These are phyloP conservation scores for Butyriboletus loyo DNA, from an alignment of 768 basidiomycete species.

Conservation along the genomic window DNA sequence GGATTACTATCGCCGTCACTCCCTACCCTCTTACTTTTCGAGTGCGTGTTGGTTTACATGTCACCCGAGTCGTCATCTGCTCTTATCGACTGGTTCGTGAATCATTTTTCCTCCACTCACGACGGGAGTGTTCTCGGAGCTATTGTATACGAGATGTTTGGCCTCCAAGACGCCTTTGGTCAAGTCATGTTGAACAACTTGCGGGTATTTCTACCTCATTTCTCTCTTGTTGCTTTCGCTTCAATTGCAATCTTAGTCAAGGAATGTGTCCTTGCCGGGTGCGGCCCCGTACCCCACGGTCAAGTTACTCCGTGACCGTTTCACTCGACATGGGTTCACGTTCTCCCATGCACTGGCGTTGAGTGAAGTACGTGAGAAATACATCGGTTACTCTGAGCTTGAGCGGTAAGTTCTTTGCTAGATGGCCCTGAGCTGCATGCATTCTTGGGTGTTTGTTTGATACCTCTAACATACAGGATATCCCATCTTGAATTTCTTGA, in stretches of 20 bases:
- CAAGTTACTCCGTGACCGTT: conserved; percentile 53
- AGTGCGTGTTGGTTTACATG: conserved; percentile 93
- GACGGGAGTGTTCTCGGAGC: conserved; percentile 40
- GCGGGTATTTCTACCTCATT: conserved; percentile 45
- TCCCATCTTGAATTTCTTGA: conserved; percentile 82
- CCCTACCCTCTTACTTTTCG: conserved; percentile 86
- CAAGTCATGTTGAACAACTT: conserved; percentile 89
- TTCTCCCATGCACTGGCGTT: background rate
- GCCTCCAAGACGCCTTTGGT: conserved; percentile 81
- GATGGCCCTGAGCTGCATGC: background rate
- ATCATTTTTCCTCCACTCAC: conserved; percentile 38
- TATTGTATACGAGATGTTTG: conserved; percentile 89
- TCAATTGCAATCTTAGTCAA: conserved; percentile 41
- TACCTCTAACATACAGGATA: conserved; percentile 46
- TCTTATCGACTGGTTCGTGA: conserved; percentile 72
- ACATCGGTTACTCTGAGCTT: conserved; percentile 40
- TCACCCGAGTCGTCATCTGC: conserved; percentile 51
- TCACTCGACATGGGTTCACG: conserved; percentile 53
- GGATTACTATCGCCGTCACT: conserved; percentile 49
- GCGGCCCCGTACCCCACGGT: conserved; percentile 58
- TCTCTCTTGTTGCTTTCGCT: background rate
- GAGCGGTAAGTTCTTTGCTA: conserved; percentile 38
- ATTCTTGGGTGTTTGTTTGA: background rate
- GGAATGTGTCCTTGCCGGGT: conserved; percentile 75
- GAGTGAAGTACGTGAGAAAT: conserved; percentile 42